Percentiles rank a stretch among this genome's conserved stretches.
phyloP scores from a whole-genome alignment of 345 rosid species.

The Citrus inodora region DNA sequence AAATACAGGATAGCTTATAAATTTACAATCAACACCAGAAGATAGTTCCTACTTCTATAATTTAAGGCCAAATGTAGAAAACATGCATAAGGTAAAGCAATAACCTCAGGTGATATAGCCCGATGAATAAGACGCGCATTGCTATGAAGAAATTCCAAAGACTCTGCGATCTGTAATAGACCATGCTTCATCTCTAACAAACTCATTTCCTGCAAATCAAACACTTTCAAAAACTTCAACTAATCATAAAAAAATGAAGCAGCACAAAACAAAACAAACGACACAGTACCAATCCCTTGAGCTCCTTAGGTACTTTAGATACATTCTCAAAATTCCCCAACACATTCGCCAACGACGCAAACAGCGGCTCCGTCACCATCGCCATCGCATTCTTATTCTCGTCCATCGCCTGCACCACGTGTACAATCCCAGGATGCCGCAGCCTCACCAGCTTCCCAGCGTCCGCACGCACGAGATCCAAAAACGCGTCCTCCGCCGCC shows the following conservation, averaged over 20 bases:
- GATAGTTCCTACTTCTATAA: neutral
- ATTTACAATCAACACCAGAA: neutral
- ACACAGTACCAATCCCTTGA: slow-evolving; percentile 67
- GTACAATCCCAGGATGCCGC: slow-evolving; percentile 96
- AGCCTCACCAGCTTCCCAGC: slow-evolving; percentile 76
- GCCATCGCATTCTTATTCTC: slow-evolving; percentile 95
- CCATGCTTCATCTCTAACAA: slow-evolving; percentile 96
- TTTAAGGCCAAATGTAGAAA: neutral
- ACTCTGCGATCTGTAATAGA: slow-evolving; percentile 81
- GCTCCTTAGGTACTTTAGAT: slow-evolving; percentile 76
- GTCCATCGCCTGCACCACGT: slow-evolving; percentile 93
- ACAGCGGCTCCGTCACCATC: slow-evolving; percentile 95
- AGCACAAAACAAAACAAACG: neutral
- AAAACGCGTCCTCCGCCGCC: slow-evolving; percentile 77
- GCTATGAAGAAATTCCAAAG: slow-evolving; percentile 83
- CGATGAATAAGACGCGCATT: slow-evolving; percentile 85
- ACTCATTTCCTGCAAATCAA: slow-evolving; percentile 72
- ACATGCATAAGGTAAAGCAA: slow-evolving; percentile 5
- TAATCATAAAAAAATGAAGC: neutral
- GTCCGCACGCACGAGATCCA: slow-evolving; percentile 83
- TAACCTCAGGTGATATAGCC: slow-evolving; percentile 92
- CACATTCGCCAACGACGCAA: slow-evolving; percentile 83
- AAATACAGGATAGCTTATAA: neutral
- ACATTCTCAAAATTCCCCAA: slow-evolving; percentile 87
- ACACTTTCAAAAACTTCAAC: neutral